Percentiles rank a stretch among this genome's conserved stretches.
These are phyloP conservation scores for Cladosporium halotolerans DNA, from an alignment of 2,329 filamentous ascomycete genomes.

Conservation along the genomic window DNA sequence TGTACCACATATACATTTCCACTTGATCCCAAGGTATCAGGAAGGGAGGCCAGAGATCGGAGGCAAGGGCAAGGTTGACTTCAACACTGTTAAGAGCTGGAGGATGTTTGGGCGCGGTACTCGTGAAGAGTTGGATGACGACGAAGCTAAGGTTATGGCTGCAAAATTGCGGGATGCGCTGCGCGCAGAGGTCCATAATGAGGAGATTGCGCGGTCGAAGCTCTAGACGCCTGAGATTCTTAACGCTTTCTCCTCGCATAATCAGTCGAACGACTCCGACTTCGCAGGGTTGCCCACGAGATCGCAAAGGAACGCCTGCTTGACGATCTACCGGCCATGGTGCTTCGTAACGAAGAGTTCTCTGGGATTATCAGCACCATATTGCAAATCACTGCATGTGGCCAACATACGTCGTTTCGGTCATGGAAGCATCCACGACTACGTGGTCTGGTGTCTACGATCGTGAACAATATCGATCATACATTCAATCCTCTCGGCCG, in stretches of 20 bases:
- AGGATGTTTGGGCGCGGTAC: constrained; percentile 76
- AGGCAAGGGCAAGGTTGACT: constrained; percentile 42
- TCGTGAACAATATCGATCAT: too few relatives aligned
- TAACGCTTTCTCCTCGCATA: background rate
- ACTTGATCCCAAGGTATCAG: constrained; percentile 72
- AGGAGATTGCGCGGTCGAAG: background rate
- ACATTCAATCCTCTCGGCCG: too few relatives aligned
- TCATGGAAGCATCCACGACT: too few relatives aligned
- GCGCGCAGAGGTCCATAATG: background rate
- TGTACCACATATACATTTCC: constrained; percentile 89
- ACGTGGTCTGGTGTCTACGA: too few relatives aligned
- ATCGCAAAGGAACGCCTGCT: too few relatives aligned
- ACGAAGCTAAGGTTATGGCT: constrained; percentile 60
- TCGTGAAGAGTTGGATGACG: constrained; percentile 69
- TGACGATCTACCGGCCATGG: too few relatives aligned
- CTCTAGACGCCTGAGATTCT: background rate
- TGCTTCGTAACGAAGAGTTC: too few relatives aligned
- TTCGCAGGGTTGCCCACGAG: too few relatives aligned
- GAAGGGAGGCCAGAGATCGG: constrained; percentile 49
- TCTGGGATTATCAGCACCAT: too few relatives aligned
- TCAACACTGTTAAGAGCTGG: constrained; percentile 52
- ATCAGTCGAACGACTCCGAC: too few relatives aligned
- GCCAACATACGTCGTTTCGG: too few relatives aligned
- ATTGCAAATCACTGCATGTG: too few relatives aligned
- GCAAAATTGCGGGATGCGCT: constrained; percentile 40